These are phyloP conservation scores for Parastagonospora nodorum DNA, from an alignment of 2,329 filamentous ascomycete species.

Conservation along the genomic window DNA sequence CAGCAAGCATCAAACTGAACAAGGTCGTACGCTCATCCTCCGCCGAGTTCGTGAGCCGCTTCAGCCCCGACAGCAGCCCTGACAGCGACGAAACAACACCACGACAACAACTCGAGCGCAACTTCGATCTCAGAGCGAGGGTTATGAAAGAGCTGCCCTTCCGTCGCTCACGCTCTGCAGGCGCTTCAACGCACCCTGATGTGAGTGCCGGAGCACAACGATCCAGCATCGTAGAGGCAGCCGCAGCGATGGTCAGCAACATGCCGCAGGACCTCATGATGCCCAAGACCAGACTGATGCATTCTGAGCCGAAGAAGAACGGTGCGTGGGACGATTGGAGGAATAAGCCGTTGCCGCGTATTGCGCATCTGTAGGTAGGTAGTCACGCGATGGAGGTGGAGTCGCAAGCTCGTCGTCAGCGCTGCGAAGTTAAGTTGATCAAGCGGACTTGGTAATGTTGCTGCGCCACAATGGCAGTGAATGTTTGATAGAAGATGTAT, in stretches of 20 bases:
- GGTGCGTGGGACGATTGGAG: slow-evolving; percentile 28
- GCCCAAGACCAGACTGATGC: slow-evolving; percentile 1
- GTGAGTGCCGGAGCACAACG: not conserved
- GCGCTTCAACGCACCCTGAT: not conserved
- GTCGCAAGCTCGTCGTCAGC: too few relatives aligned
- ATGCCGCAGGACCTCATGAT: slow-evolving; percentile 10
- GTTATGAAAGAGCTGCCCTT: slow-evolving; percentile 11
- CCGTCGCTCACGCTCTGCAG: slow-evolving; percentile 4
- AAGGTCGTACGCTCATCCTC: slow-evolving; percentile 17
- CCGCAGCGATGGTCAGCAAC: slow-evolving; percentile 6
- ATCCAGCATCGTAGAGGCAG: slow-evolving; percentile 9
- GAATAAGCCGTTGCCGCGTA: slow-evolving; percentile 36
- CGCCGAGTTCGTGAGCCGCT: slow-evolving; percentile 18
- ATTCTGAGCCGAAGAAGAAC: slow-evolving; percentile 2
- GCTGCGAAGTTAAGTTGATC: too few relatives aligned
- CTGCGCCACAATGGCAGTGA: too few relatives aligned
- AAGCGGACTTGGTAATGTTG: too few relatives aligned
- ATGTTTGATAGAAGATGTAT: too few relatives aligned
- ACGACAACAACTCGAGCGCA: slow-evolving; percentile 11
- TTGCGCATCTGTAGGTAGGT: slow-evolving; percentile 20
- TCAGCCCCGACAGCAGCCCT: slow-evolving; percentile 26
- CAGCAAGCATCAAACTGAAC: not conserved
- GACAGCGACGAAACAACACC: slow-evolving; percentile 14
- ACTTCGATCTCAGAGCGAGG: slow-evolving; percentile 10
- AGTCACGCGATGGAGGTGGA: too few relatives aligned